These are phyloP conservation scores for Leccinum subrobustum DNA, from an alignment of 1,284 basidiomycete genomes.

Conservation along the genomic window DNA sequence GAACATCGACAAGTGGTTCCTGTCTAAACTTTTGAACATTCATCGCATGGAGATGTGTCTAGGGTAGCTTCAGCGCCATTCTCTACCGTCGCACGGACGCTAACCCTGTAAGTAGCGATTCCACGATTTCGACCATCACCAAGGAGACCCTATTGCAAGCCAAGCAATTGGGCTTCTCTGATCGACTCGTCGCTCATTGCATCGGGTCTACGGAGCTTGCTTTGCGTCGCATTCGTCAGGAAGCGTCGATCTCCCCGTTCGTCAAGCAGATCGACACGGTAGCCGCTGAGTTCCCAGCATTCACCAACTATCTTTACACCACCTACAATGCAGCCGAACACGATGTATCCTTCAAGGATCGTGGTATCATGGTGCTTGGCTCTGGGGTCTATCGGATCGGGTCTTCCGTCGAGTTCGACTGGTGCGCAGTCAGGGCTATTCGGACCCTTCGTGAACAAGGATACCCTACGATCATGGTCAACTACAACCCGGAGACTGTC, in stretches of 20 bases:
- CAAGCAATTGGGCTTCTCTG: constrained; percentile 96
- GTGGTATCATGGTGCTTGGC: constrained; percentile 95
- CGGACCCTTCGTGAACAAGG: constrained; percentile 92
- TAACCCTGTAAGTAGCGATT: constrained; percentile 47
- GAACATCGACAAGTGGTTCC: constrained; percentile 98
- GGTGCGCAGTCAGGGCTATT: constrained; percentile 98
- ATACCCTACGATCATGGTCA: constrained; percentile 98
- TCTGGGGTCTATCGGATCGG: constrained; percentile 99
- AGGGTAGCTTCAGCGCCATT: constrained; percentile 47
- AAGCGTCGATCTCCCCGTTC: constrained; percentile 82
- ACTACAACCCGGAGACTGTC: constrained; percentile 99
- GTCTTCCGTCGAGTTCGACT: constrained; percentile 99
- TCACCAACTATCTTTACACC: constrained; percentile 98
- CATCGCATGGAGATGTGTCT: constrained; percentile 78
- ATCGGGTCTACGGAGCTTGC: constrained; percentile 88
- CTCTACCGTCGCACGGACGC: not conserved
- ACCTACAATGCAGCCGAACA: constrained; percentile 96
- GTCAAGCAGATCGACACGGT: constrained; percentile 99
- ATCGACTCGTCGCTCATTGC: constrained; percentile 82
- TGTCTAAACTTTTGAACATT: constrained; percentile 84
- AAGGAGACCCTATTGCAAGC: constrained; percentile 73
- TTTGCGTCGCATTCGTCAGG: constrained; percentile 83
- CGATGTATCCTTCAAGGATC: constrained; percentile 86
- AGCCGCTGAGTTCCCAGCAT: constrained; percentile 97
- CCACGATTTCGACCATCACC: constrained; percentile 69